Percentiles rank a stretch among this genome's conserved stretches.
Evolutionary conservation across 306 rosid species (phyloP).

Genomic region (Vigna radiata): DNA sequence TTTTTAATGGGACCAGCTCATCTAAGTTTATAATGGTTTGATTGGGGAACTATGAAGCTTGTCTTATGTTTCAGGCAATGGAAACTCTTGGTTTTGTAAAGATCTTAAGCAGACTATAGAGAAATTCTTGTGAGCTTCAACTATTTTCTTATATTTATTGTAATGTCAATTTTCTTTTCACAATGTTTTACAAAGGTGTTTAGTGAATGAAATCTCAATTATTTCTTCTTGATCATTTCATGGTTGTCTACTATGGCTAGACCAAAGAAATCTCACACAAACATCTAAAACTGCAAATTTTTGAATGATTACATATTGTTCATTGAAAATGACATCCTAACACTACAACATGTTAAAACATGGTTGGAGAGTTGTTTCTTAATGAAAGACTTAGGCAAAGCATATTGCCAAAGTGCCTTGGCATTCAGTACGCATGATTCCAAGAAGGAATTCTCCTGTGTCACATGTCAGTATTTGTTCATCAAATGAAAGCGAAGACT

Average conservation of each 20-base stretch:
- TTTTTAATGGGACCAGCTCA: conserved; percentile 63
- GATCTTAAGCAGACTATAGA: conserved; percentile 16
- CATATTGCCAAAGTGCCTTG: too few relatives aligned
- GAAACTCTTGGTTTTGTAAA: conserved; percentile 31
- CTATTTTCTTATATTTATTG: not conserved
- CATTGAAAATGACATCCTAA: too few relatives aligned
- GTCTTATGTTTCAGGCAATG: conserved; percentile 24
- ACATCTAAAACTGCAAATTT: too few relatives aligned
- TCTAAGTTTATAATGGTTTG: conserved; percentile 28
- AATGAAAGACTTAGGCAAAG: too few relatives aligned
- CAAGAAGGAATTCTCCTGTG: too few relatives aligned
- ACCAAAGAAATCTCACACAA: not conserved
- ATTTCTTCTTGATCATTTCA: not conserved
- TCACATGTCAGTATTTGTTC: too few relatives aligned
- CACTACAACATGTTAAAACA: too few relatives aligned
- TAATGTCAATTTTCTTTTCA: not conserved
- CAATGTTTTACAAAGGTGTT: not conserved
- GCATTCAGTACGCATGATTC: too few relatives aligned
- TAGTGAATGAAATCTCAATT: conserved; percentile 1
- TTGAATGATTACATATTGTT: not conserved
- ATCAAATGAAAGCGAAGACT: too few relatives aligned
- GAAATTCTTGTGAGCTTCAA: conserved; percentile 1
- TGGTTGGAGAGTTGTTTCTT: too few relatives aligned
- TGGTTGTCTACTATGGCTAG: not conserved
- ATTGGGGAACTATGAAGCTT: conserved; percentile 12